These are phyloP conservation scores for Tuber microsphaerosporum DNA, from an alignment of 495 filamentous ascomycete genomes.

Conservation along the genomic window DNA sequence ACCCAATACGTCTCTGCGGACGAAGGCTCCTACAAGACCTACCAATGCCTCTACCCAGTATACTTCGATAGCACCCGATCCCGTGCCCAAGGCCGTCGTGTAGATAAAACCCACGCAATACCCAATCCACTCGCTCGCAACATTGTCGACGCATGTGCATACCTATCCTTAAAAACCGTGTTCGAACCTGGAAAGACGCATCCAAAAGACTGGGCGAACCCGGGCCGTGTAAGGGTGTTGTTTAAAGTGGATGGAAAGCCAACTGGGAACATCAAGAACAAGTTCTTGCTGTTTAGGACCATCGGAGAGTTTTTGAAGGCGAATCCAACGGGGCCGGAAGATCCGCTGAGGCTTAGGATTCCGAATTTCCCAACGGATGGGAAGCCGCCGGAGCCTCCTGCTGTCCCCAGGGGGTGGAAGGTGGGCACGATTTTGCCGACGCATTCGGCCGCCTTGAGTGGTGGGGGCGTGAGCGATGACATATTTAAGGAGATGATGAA, in stretches of 20 bases:
- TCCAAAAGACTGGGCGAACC: conserved; percentile 96
- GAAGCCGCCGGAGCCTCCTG: conserved; percentile 61
- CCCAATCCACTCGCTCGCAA: conserved; percentile 80
- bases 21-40: conserved; percentile 60
- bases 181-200: conserved; percentile 89
- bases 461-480: conserved; percentile 91
- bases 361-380: conserved; percentile 57
- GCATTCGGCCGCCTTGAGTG: conserved; percentile 79
- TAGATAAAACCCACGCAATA: conserved; percentile 63
- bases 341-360: conserved; percentile 59
- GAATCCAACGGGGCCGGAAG: conserved; percentile 68
- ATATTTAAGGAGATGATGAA: conserved; percentile 96
- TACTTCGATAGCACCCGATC: conserved; percentile 80
- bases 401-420: conserved; percentile 87
- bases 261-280: conserved; percentile 62
- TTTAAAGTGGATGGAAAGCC: conserved; percentile 53
- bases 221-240: conserved; percentile 74
- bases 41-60: conserved; percentile 84
- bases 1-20: conserved; percentile 46
- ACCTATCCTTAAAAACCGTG: conserved; percentile 64
- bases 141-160: conserved; percentile 74
- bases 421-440: conserved; percentile 74
- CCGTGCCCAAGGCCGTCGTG: conserved; percentile 71
- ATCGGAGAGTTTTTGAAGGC: conserved; percentile 64
- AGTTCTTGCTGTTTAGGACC: conserved; percentile 77